Conservation (phyloP, 1,284 basidiomycete genomes). For the Gastroboletus turbinatus region DNA sequence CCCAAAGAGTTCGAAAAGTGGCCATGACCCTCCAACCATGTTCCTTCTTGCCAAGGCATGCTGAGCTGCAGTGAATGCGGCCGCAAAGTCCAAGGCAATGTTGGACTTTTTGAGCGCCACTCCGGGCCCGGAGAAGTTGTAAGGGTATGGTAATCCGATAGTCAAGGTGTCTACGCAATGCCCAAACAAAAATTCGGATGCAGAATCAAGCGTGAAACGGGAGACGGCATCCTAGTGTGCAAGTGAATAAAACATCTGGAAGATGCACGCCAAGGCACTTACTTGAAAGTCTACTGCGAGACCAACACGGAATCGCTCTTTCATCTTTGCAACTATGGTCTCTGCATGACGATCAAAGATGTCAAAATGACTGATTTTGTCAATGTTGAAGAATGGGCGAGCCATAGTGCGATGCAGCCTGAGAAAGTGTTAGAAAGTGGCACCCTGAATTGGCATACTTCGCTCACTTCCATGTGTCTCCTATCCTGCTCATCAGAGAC, state of each 20-base stretch:
- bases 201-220: conserved; percentile 47
- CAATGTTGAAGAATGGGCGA: conserved; percentile 46
- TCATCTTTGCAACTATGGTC: conserved; percentile 35
- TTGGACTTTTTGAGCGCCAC: conserved; percentile 3
- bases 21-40: conserved; percentile 40
- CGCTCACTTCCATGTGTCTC: conserved; percentile 43
- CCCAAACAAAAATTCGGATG: conserved; percentile 45
- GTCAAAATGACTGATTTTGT: conserved; percentile 47
- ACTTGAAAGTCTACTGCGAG: conserved; percentile 46
- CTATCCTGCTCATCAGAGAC: conserved; percentile 20
- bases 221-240: conserved; percentile 37
- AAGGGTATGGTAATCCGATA: conserved; percentile 33
- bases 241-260: not conserved
- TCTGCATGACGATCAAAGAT: conserved; percentile 46
- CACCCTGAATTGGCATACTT: not conserved
- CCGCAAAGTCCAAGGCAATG: conserved; percentile 34
- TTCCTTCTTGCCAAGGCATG: conserved; percentile 30
- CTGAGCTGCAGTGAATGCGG: conserved; percentile 37
- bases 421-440: not conserved
- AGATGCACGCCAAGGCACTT: not conserved
- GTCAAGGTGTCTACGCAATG: conserved; percentile 33
- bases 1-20: conserved; percentile 38
- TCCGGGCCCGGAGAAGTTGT: conserved; percentile 10
- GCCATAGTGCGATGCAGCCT: conserved; percentile 47
- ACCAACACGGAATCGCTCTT: conserved; percentile 33